Evolutionary conservation across 129 eudicot species (phyloP), one percentile per base, ranked within the genome.

Genomic region (Chrysanthemum lavandulifolium): DNA sequence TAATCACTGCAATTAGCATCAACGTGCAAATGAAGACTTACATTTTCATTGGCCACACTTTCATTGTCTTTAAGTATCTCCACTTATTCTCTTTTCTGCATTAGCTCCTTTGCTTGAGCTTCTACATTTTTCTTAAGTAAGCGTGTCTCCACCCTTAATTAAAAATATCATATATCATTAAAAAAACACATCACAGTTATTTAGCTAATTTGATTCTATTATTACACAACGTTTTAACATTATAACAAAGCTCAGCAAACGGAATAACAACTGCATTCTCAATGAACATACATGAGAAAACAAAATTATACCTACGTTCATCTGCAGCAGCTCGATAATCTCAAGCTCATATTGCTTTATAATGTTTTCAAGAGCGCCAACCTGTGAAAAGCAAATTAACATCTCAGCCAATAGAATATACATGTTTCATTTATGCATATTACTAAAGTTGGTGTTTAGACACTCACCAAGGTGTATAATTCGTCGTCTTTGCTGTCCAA

Each of bases 51-150:
- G 43, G 98, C 98, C 69, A 86, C 81, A 71, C 94, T 87, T 71
- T 89, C 94, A 84, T 87, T 89, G 74, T 81, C 94, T 72, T 92
- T 92, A 61, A 92, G 94, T 82, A 89, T 87, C 81, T 89, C 89
- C 16, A 87, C 68, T 13, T 74, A 81, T 67, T 81, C 86, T 75
- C 84, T 85, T 80, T 74, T 80, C 56, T 77, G 89, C 59, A 45
- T 67, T 65, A 89, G 96, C 74, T 92, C 96, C 84, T 85, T 83
- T 33, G 82, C 55, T 76, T 86, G 96, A 80, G 89, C 86, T 72
- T 85, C 98, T 52, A 80, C 82, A 40, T 78, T 89, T 73, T 89
- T 84, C 82, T 76, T 85, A 43, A 86, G 85, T 74, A 82, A 59
- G 78, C 75, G 76, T 73, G 83, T 75, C 91, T 92, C 96, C 79